These are phyloP conservation scores for Sindora glabra DNA, from an alignment of 306 rosid species.

Conservation along the genomic window DNA sequence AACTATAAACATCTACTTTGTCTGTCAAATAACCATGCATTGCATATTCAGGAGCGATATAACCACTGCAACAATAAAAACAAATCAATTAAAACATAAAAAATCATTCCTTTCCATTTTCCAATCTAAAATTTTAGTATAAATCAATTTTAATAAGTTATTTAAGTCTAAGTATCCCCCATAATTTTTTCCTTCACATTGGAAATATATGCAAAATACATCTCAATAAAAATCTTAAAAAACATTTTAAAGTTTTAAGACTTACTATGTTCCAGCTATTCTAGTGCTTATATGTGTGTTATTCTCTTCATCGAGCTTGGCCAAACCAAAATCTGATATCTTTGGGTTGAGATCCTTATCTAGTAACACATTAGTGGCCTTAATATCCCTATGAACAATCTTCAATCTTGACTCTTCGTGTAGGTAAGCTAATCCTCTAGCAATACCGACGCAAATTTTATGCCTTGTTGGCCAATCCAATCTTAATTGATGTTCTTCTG, in stretches of 20 bases:
- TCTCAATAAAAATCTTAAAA: background rate
- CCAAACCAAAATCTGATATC: constrained; percentile 37
- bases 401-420: constrained; percentile 46
- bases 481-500: background rate
- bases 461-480: constrained; percentile 39
- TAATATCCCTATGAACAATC: constrained; percentile 45
- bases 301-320: constrained; percentile 40
- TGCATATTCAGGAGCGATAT: constrained; percentile 28
- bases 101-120: too few species aligned
- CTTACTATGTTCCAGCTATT: constrained; percentile 35
- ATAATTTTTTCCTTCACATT: too few species aligned
- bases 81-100: too few species aligned
- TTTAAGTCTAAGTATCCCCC: too few species aligned
- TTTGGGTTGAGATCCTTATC: constrained; percentile 33
- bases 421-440: constrained; percentile 34
- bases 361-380: constrained; percentile 35
- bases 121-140: too few species aligned
- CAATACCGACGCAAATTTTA: constrained; percentile 34
- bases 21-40: constrained; percentile 42
- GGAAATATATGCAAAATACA: too few species aligned
- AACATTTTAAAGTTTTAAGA: background rate
- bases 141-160: too few species aligned
- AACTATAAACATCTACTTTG: constrained; percentile 49
- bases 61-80: background rate
- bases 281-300: constrained; percentile 38